phyloP scores from a whole-genome alignment of 345 rosid species.

The Brassica juncea region DNA sequence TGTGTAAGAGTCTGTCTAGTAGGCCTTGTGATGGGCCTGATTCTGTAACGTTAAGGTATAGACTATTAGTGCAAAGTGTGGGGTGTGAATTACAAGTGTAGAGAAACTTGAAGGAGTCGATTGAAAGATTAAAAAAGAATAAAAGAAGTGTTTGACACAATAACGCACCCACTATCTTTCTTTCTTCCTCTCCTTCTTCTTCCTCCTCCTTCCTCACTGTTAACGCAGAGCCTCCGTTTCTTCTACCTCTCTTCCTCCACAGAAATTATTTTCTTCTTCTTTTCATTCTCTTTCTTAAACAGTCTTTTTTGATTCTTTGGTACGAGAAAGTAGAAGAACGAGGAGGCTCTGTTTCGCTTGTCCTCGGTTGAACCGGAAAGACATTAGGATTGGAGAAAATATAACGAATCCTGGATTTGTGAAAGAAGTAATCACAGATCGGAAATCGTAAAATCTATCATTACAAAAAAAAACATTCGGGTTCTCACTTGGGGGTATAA shows the following conservation, averaged over 20 bases:
- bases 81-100: neutral
- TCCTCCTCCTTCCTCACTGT: slow-evolving; percentile 32
- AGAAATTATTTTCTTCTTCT: neutral
- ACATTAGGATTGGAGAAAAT: neutral
- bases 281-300: neutral
- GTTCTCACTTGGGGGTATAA: slow-evolving; percentile 35
- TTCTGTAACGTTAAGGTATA: neutral
- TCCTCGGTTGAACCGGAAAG: neutral
- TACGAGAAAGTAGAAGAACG: slow-evolving; percentile 9
- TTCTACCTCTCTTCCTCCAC: neutral
- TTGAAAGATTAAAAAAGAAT: slow-evolving; percentile 7
- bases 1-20: neutral
- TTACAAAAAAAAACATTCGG: neutral
- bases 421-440: slow-evolving; percentile 26
- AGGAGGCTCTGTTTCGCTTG: neutral
- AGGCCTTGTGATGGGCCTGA: slow-evolving; percentile 32
- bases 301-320: neutral
- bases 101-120: neutral
- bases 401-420: slow-evolving; percentile 16
- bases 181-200: slow-evolving; percentile 11
- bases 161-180: slow-evolving; percentile 42
- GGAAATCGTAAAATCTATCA: slow-evolving; percentile 16
- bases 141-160: slow-evolving; percentile 29
- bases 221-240: slow-evolving; percentile 38
- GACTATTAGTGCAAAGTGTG: neutral